Evolutionary conservation across 805 yeast species (phyloP).

Genomic region (Schwanniomyces sp.): DNA sequence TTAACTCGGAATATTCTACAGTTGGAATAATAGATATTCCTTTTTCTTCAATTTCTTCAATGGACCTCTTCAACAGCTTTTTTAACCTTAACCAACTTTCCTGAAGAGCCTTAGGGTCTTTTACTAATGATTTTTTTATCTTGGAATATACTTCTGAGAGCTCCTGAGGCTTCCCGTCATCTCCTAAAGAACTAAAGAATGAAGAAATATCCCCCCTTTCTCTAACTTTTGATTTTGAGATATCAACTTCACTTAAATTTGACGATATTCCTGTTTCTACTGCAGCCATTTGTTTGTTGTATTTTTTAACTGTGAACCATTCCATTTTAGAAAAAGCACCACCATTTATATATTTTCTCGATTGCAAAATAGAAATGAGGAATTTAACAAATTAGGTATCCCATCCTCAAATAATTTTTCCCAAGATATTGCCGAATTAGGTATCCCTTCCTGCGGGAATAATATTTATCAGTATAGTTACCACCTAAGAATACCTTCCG

Average conservation of each 20-base stretch:
- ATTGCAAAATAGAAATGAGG: background rate
- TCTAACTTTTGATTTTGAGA: slow-evolving; percentile 8
- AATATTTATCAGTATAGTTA: background rate
- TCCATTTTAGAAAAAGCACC: background rate
- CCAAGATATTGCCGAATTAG: background rate
- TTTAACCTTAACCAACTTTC: slow-evolving; percentile 25
- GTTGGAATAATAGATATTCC: slow-evolving; percentile 22
- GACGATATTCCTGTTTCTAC: background rate
- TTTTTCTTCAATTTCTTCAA: slow-evolving; percentile 13
- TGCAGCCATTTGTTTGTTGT: background rate
- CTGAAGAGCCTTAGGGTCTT: slow-evolving; percentile 2
- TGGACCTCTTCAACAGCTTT: slow-evolving; percentile 18
- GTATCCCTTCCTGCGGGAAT: background rate
- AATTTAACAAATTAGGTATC: background rate
- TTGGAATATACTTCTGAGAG: slow-evolving; percentile 4
- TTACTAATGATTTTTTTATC: slow-evolving; percentile 1
- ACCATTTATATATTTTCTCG: background rate
- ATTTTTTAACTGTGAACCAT: background rate
- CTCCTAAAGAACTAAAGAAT: slow-evolving; percentile 7
- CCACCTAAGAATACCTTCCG: background rate
- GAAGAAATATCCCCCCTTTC: slow-evolving; percentile 12
- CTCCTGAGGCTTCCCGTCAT: background rate
- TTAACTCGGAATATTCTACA: slow-evolving; percentile 17
- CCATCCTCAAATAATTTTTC: background rate
- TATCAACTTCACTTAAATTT: slow-evolving; percentile 4